phyloP scores from a whole-genome alignment of 116 monocot genomes.

The Phalaenopsis hybrid region DNA sequence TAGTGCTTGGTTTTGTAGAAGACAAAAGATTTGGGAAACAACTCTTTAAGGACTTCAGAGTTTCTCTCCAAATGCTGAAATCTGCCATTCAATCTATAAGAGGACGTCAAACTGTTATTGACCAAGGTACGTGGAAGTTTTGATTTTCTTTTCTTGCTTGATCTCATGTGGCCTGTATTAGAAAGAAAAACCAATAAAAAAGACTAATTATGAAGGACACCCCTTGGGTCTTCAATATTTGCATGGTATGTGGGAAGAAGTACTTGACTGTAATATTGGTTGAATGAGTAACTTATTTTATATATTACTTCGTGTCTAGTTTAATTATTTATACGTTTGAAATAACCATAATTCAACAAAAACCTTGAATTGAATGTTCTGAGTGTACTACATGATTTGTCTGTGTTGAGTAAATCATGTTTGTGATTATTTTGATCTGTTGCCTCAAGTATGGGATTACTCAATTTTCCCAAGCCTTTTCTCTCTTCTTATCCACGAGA shows the following conservation, averaged over 20 bases:
- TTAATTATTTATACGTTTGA: neutral
- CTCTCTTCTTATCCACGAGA: too few species aligned
- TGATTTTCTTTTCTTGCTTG: neutral
- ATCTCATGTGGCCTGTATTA: neutral
- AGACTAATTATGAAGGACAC: neutral
- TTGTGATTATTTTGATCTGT: neutral
- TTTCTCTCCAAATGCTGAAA: slow-evolving; percentile 48
- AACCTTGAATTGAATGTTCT: neutral
- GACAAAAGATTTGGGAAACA: slow-evolving; percentile 90
- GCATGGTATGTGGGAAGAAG: neutral
- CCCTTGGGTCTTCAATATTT: neutral
- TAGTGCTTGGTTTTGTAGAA: slow-evolving; percentile 78
- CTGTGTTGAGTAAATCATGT: neutral
- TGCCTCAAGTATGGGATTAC: neutral
- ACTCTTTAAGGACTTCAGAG: slow-evolving; percentile 81
- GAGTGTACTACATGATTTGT: neutral
- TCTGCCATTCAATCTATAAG: slow-evolving; percentile 69
- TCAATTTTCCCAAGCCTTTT: neutral
- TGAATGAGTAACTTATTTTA: neutral
- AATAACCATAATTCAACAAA: neutral
- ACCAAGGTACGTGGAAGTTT: slow-evolving; percentile 56
- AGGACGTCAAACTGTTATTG: slow-evolving; percentile 78
- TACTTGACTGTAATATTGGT: neutral
- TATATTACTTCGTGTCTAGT: neutral
- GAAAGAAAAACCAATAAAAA: neutral